phyloP scores from a whole-genome alignment of 305 asterid genomes.

The Solanum hybrid region DNA sequence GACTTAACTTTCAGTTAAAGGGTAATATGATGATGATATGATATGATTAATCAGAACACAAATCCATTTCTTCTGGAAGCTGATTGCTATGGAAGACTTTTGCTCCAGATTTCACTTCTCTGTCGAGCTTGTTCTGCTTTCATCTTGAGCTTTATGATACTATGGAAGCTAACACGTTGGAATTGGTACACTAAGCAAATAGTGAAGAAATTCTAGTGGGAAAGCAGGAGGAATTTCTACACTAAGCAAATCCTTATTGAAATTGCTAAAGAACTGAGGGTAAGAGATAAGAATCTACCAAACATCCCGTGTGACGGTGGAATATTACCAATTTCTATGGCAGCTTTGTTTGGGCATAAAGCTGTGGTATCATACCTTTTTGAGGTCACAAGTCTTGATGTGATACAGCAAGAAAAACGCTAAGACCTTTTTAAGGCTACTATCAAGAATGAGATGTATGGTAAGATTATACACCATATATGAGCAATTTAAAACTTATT shows the following conservation, averaged over 20 bases:
- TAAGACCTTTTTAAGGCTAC: neutral
- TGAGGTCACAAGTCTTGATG: neutral
- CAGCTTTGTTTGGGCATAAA: neutral
- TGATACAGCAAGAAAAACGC: neutral
- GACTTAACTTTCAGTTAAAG: neutral
- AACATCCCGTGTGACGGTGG: neutral
- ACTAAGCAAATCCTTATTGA: neutral
- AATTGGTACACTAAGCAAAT: neutral
- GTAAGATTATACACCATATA: constrained; percentile 16
- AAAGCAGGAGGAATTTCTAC: neutral
- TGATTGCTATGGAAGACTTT: neutral
- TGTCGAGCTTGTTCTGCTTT: neutral
- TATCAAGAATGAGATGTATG: neutral
- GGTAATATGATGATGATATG: neutral
- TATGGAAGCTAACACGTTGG: neutral
- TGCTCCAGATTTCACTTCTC: neutral
- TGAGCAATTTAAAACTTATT: constrained; percentile 17
- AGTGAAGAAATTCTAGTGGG: neutral
- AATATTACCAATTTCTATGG: neutral
- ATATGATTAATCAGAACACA: neutral
- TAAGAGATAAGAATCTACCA: neutral
- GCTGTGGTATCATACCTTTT: neutral
- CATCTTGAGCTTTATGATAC: neutral
- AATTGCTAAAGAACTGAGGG: neutral
- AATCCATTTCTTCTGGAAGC: neutral